Conservation (phyloP, 306 rosid genomes). For the Quercus cerris region DNA sequence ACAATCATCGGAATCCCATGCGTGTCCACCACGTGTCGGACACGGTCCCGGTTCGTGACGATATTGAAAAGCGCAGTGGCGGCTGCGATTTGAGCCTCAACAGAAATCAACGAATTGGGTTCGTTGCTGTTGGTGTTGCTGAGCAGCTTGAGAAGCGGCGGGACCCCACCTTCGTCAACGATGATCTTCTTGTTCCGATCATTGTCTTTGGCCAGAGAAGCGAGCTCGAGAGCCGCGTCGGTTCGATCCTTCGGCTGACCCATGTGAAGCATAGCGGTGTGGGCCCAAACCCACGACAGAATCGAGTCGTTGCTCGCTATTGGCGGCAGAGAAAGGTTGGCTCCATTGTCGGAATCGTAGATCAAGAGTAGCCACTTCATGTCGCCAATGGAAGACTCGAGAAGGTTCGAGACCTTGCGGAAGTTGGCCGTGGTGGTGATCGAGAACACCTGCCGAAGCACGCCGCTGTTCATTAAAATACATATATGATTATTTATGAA, state of each 20-base stretch:
- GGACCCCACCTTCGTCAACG: conserved; percentile 72
- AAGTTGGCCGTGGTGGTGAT: conserved; percentile 65
- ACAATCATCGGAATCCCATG: conserved; percentile 55
- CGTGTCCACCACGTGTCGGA: conserved; percentile 27
- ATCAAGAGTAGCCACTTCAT: conserved; percentile 69
- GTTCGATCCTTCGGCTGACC: conserved; percentile 65
- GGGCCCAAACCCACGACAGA: conserved; percentile 82
- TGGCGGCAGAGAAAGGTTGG: conserved; percentile 58
- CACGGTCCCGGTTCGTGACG: conserved; percentile 42
- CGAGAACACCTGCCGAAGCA: conserved; percentile 68
- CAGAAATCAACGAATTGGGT: conserved; percentile 13
- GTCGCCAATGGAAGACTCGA: conserved; percentile 74
- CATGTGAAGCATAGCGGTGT: conserved; percentile 60
- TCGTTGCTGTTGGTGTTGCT: conserved; percentile 31
- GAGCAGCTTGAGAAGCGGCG: conserved; percentile 67
- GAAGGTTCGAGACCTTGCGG: conserved; percentile 50
- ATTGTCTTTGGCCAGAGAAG: conserved; percentile 46
- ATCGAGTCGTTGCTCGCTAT: conserved; percentile 81
- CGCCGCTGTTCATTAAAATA: conserved; percentile 38
- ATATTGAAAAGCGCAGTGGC: conserved; percentile 55
- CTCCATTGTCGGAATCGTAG: conserved; percentile 49
- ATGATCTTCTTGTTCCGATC: conserved; percentile 69
- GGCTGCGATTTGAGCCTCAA: conserved; percentile 76
- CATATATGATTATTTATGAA: no score
- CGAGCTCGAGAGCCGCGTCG: conserved; percentile 59